A percentile compares a stretch with the other conserved stretches of the same genome.
Conservation (phyloP, 345 rosid genomes). For the Lagerstroemia speciosa region DNA sequence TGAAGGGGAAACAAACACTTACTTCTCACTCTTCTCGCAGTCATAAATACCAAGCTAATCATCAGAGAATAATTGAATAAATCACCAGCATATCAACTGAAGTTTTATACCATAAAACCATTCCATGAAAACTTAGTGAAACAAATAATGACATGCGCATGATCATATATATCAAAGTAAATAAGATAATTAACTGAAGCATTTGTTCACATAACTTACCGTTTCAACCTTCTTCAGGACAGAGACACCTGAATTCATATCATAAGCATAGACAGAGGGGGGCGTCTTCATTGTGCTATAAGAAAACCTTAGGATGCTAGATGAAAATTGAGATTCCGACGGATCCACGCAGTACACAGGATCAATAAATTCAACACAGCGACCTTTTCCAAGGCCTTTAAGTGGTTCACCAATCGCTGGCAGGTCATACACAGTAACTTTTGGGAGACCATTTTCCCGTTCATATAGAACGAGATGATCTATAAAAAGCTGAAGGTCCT, state of each 20-base stretch:
- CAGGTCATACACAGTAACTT: slow-evolving; percentile 53
- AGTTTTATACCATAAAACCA: not conserved
- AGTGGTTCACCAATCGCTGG: slow-evolving; percentile 70
- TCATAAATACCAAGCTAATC: not conserved
- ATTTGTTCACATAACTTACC: slow-evolving; percentile 32
- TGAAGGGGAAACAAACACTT: no score
- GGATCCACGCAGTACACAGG: slow-evolving; percentile 53
- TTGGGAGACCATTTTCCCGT: slow-evolving; percentile 71
- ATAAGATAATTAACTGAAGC: not conserved
- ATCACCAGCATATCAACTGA: not conserved
- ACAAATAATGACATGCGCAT: not conserved
- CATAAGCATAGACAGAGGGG: slow-evolving; percentile 67
- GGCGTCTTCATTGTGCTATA: slow-evolving; percentile 88
- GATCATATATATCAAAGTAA: not conserved
- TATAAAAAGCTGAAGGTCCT: slow-evolving; percentile 58
- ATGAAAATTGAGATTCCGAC: slow-evolving; percentile 46
- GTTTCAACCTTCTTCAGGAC: slow-evolving; percentile 75
- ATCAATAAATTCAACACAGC: slow-evolving; percentile 58
- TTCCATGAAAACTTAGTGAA: not conserved
- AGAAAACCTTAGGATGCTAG: slow-evolving; percentile 60
- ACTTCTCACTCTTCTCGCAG: no score
- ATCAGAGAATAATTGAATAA: not conserved
- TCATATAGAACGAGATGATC: slow-evolving; percentile 71
- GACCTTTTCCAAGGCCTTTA: slow-evolving; percentile 48
- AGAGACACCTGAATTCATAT: slow-evolving; percentile 60